Base-by-base conservation (phyloP, 768 basidiomycete genomes). In the Xanthoconium stramineum region DNA sequence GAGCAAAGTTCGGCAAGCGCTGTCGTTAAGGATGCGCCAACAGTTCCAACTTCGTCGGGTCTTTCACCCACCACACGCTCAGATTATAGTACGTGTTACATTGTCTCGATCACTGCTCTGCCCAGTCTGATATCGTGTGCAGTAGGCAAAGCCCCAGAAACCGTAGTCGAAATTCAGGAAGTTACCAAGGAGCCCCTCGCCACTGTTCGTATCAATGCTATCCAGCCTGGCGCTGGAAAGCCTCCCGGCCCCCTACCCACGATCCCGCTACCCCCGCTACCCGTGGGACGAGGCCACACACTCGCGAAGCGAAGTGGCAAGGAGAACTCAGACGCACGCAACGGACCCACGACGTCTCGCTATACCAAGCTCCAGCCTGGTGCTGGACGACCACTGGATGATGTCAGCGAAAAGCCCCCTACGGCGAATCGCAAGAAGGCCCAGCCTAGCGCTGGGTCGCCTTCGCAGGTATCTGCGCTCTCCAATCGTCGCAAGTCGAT, bases 311-410 rank as follows among this genome's bases (percentile, higher is more conserved):
- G 48, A 30, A 52, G 43, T 47, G 47, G 47, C 24, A 61, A 69
- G 38, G 67, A 67, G 48, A 66, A 66, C 39, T 24, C 24, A 24
- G 43, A 32, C 20, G 2, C 52, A 37, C 39, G 42, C 3, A 30
- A 52, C 47, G 33, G 44, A 39, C 59, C 38, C 20, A 47, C 35
- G 56, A 57, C 52, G 45, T 9, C 40, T 51, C 55, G 35, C 20
- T 5, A 48, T 43, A 43, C 38, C 33, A 37, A 55, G 43, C 35
- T 47, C 54, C 52, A 47, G 49, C 51, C 51, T 43, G 28, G 48
- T 39, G 50, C 40, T 42, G 56, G 53, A 46, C 56, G 35, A 3
- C 28, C 17, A 11, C 15, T 6, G 42, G 48, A 43, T 35, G 19
- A 43, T 35, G 15, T 52, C 44, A n/a, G 33, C 9, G 32, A 37